phyloP scores from a whole-genome alignment of 2,329 filamentous ascomycete species.

The Nannizzia gypsea region DNA sequence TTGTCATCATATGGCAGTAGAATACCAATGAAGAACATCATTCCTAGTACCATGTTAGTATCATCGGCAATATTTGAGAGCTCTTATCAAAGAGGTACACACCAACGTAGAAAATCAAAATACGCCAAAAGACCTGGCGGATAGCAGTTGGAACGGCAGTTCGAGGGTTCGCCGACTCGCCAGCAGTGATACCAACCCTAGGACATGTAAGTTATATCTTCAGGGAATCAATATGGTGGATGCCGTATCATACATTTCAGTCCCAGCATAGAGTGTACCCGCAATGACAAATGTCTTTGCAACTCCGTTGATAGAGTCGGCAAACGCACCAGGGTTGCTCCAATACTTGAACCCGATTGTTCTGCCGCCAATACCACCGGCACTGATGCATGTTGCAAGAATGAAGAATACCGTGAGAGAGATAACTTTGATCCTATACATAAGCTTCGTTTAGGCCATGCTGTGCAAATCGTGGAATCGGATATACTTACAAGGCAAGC shows the following conservation, averaged over 20 bases:
- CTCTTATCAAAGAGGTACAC: not conserved
- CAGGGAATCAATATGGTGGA: not conserved
- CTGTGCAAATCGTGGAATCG: not conserved
- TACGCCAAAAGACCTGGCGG: slow-evolving; percentile 32
- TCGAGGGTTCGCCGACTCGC: slow-evolving; percentile 32
- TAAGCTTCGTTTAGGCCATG: not conserved
- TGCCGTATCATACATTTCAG: slow-evolving; percentile 4
- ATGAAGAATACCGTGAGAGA: slow-evolving; percentile 25
- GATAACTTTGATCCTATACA: slow-evolving; percentile 23
- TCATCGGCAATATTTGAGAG: not conserved
- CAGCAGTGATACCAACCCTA: slow-evolving; percentile 28
- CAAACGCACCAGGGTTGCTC: slow-evolving; percentile 25
- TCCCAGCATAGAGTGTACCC: slow-evolving; percentile 8
- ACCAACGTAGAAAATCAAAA: slow-evolving; percentile 49
- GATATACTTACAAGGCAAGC: slow-evolving; percentile 24
- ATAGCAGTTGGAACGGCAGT: slow-evolving; percentile 37
- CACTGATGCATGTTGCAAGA: slow-evolving; percentile 24
- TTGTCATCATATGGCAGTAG: slow-evolving; percentile 58
- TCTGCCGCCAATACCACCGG: slow-evolving; percentile 22
- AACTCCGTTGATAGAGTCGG: slow-evolving; percentile 27
- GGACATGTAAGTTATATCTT: not conserved
- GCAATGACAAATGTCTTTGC: slow-evolving; percentile 27
- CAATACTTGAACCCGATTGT: slow-evolving; percentile 29
- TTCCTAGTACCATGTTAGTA: slow-evolving; percentile 34
- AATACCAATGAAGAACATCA: slow-evolving; percentile 62